Evolutionary conservation across 192 early-diverging fungal genomes (phyloP).

Genomic region (Thamnidium elegans): DNA sequence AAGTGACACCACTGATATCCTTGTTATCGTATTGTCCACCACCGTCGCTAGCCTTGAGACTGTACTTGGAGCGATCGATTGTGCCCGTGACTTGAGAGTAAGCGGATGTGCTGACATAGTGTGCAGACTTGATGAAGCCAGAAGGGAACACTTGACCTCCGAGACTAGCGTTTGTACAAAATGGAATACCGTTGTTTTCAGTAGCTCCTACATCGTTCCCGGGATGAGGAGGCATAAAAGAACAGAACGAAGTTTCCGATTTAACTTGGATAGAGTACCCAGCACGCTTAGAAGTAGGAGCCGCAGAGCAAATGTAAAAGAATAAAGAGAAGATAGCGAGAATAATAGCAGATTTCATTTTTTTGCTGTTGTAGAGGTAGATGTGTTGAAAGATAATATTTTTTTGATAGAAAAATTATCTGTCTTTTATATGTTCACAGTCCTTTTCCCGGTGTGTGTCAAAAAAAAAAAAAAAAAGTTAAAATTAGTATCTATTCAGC

Average conservation of each 20-base stretch:
- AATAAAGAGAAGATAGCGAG: not conserved
- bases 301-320: not conserved
- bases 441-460: no score
- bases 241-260: constrained; percentile 19
- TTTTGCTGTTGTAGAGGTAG: not conserved
- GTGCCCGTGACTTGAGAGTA: constrained; percentile 53
- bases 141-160: constrained; percentile 39
- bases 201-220: constrained; percentile 37
- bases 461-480: no score
- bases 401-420: constrained; percentile 1
- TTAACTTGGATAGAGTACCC: constrained; percentile 9
- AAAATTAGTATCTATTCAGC: no score
- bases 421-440: no score
- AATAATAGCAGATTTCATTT: not conserved
- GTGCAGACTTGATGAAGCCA: constrained; percentile 47
- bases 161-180: constrained; percentile 36
- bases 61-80: constrained; percentile 42
- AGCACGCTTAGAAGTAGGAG: constrained; percentile 14
- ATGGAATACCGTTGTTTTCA: constrained; percentile 42
- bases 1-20: constrained; percentile 23
- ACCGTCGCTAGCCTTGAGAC: constrained; percentile 24
- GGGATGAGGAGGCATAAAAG: constrained; percentile 37
- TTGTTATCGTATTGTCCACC: constrained; percentile 48
- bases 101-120: constrained; percentile 25
- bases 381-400: not conserved